phyloP scores from a whole-genome alignment of 306 rosid genomes.

The Astragalus membranaceus region DNA sequence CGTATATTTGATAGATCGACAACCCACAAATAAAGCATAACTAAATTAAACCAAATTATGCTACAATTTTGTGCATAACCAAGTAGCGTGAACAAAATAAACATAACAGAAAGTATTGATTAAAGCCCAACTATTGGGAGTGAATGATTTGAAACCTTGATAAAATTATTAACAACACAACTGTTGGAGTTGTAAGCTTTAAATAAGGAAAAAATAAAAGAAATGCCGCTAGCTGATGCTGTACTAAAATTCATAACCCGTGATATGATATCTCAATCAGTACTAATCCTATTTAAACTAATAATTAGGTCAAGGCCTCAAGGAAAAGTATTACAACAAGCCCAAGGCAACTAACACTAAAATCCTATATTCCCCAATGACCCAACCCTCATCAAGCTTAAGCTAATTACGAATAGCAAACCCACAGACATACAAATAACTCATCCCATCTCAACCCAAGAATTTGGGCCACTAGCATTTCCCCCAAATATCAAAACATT shows the following conservation, averaged over 20 bases:
- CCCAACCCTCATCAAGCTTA: background rate
- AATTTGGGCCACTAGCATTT: background rate
- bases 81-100: background rate
- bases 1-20: slow-evolving; percentile 8
- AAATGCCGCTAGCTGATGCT: background rate
- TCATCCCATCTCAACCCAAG: background rate
- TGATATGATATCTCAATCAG: background rate
- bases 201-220: background rate
- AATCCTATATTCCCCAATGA: background rate
- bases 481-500: background rate
- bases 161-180: background rate
- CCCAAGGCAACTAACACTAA: background rate
- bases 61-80: background rate
- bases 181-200: background rate
- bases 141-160: background rate
- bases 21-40: slow-evolving; percentile 12
- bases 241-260: background rate
- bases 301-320: background rate
- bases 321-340: background rate
- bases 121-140: background rate
- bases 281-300: background rate
- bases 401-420: slow-evolving; percentile 11
- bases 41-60: background rate
- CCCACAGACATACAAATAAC: background rate
- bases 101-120: background rate